Conservation (phyloP, 78 protist genomes). For the Cavenderia fasciculata region DNA sequence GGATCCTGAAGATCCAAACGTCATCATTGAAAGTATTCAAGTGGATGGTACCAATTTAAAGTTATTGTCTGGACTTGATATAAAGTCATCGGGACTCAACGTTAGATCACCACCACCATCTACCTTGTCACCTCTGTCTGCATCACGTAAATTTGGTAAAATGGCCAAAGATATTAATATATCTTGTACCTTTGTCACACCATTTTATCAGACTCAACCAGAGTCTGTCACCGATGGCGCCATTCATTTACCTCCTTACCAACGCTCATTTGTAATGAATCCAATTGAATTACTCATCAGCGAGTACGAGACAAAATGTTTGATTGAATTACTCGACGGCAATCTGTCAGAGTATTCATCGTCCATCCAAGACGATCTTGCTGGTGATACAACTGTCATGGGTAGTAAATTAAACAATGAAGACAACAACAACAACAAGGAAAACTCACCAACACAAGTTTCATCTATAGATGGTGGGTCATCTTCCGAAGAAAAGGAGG, state of each 20-base stretch:
- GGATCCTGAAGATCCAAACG: not conserved
- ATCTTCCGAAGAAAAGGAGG: not conserved
- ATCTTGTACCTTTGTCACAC: not conserved
- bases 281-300: conserved; percentile 34
- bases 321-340: conserved; percentile 55
- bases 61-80: conserved; percentile 31
- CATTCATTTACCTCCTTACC: conserved; percentile 14
- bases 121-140: too few species aligned
- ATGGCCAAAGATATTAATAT: conserved; percentile 59
- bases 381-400: not conserved
- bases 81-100: not conserved
- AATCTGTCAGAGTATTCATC: conserved; percentile 65
- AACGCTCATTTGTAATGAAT: conserved; percentile 3
- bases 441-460: not conserved
- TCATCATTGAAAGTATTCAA: conserved; percentile 23
- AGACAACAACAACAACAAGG: not conserved
- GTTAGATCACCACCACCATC: too few species aligned
- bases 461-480: not conserved
- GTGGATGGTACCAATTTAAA: conserved; percentile 44
- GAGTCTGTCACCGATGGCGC: too few species aligned
- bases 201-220: too few species aligned
- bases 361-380: conserved; percentile 3
- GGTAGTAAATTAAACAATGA: not conserved
- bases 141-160: conserved; percentile 35
- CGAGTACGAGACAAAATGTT: conserved; percentile 40